Evolutionary conservation across 805 yeast species (phyloP), one percentile per base, ranked within the genome.

Genomic region (Clavispora fructus): DNA sequence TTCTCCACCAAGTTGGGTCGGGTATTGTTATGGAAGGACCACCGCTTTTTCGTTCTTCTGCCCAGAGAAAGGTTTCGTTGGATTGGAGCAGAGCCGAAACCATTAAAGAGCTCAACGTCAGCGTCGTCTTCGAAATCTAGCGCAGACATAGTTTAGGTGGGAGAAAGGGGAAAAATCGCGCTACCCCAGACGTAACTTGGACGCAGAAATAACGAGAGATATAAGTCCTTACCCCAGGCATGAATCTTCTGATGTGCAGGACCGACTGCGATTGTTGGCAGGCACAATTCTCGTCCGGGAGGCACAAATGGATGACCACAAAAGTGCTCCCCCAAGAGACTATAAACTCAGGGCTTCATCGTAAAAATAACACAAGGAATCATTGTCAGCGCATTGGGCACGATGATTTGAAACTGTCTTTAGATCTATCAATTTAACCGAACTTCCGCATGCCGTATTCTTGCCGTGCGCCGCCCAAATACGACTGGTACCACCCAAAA

Each of bases 11-110:
- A 63, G 52, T 69, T 65, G 11, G 75, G 73, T 45, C 60, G 59
- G 41, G 65, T 52, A 46, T 59, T 58, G 55, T 64, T 60, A 54
- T 69, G 72, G 54, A 71, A 71, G 10, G 74, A 68, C 75, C 75
- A 71, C 48, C 75, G 54, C 48, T 70, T 69, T 38, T 63, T 64
- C 17, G 73, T 68, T 44, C 74, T 56, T 48, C 64, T 59, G 13
- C 68, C 67, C 17, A 62, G 46, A 47, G 64, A 61, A 17, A 61
- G 54, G 40, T 53, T 60, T 37, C 63, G 52, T 48, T 52, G 57
- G 19, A 67, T 47, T 19, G 70, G 69, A 10, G 66, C 57, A 26
- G 68, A 58, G 12, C 73, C 73, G 47, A 69, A 67, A 13, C 73
- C 73, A 49, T 69, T 58, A 55, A 55, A 58, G 41, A 65, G 49